Evolutionary conservation across 192 early-diverging fungal genomes (phyloP).

Genomic region (Powellomyces hirtus): DNA sequence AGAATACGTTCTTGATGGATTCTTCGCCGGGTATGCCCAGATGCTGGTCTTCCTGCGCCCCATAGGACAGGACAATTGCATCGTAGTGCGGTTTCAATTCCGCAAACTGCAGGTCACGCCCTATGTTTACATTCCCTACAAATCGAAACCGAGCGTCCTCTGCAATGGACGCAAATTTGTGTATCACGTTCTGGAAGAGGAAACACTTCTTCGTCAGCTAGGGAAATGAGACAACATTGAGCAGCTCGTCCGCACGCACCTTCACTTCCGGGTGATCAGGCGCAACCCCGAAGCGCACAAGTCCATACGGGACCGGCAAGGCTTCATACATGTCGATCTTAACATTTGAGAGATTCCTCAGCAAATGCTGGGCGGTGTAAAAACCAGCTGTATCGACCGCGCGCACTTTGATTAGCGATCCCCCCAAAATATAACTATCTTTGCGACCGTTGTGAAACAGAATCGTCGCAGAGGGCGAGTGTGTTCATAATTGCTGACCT

Average conservation of each 20-base stretch:
- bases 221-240: no score
- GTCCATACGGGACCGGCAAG: slow-evolving; percentile 81
- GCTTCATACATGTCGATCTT: slow-evolving; percentile 83
- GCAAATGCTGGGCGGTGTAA: slow-evolving; percentile 79
- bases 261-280: slow-evolving; percentile 98
- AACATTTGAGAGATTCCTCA: slow-evolving; percentile 55
- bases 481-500: neutral
- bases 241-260: no score
- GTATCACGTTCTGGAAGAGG: slow-evolving; percentile 71
- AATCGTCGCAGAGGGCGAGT: no score
- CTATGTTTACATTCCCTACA: slow-evolving; percentile 77
- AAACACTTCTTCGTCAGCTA: no score
- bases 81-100: slow-evolving; percentile 66
- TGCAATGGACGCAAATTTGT: slow-evolving; percentile 77
- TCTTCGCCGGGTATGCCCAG: slow-evolving; percentile 73
- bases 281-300: slow-evolving; percentile 92
- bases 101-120: slow-evolving; percentile 46
- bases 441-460: neutral
- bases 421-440: neutral
- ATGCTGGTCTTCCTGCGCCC: slow-evolving; percentile 70
- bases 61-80: slow-evolving; percentile 81
- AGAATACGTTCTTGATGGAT: slow-evolving; percentile 55
- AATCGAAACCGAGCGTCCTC: slow-evolving; percentile 67
- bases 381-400: slow-evolving; percentile 73
- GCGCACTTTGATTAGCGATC: neutral